phyloP scores from a whole-genome alignment of 305 asterid genomes.

The Petunia hybrid region DNA sequence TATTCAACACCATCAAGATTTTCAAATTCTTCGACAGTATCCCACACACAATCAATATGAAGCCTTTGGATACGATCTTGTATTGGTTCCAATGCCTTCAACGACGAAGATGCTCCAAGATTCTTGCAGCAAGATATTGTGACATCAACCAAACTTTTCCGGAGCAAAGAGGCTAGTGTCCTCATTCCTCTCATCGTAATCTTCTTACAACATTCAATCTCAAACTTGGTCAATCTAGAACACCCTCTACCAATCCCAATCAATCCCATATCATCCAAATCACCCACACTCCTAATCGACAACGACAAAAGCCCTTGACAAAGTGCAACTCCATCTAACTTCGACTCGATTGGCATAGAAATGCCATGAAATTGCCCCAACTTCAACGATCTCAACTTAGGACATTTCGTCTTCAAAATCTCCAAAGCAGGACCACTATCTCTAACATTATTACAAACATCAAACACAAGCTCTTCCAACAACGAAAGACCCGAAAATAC shows the following conservation, averaged over 20 bases:
- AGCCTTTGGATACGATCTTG: constrained; percentile 70
- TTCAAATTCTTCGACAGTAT: constrained; percentile 47
- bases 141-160: constrained; percentile 67
- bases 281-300: constrained; percentile 71
- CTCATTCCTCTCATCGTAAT: constrained; percentile 79
- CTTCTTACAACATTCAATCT: constrained; percentile 71
- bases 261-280: constrained; percentile 81
- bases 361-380: constrained; percentile 87
- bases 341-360: constrained; percentile 71
- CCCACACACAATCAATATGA: constrained; percentile 87
- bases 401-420: constrained; percentile 68
- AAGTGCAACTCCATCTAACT: constrained; percentile 78
- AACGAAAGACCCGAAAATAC: constrained; percentile 70
- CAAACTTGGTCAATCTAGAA: constrained; percentile 65
- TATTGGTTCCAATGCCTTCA: constrained; percentile 78
- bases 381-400: constrained; percentile 65
- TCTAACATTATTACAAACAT: constrained; percentile 72
- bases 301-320: constrained; percentile 70
- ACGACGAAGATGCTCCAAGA: constrained; percentile 61
- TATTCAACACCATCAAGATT: constrained; percentile 46
- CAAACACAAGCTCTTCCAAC: constrained; percentile 72
- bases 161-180: constrained; percentile 70
- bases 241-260: constrained; percentile 92
- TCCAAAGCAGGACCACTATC: constrained; percentile 85
- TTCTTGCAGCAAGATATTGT: constrained; percentile 75